phyloP scores from a whole-genome alignment of 495 filamentous ascomycete species.

The Podospora didyma region DNA sequence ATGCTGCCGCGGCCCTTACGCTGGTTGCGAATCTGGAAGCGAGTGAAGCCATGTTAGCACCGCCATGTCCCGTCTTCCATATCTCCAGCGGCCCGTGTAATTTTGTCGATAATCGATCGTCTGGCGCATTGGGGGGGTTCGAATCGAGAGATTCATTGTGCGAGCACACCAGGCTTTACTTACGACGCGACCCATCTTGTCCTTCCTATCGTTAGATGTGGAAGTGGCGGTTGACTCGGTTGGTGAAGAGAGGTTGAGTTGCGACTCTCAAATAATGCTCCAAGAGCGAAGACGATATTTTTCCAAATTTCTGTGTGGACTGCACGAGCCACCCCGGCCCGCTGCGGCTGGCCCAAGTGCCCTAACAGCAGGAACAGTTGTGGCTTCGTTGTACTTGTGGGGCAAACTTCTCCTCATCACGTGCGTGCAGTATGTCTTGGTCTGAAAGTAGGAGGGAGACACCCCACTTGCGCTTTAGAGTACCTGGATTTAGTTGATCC shows the following conservation, averaged over 20 bases:
- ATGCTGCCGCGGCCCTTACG: slow-evolving; percentile 97
- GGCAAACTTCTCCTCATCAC: not conserved
- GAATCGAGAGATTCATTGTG: slow-evolving; percentile 8
- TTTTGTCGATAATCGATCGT: slow-evolving; percentile 7
- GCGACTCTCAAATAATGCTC: slow-evolving; percentile 25
- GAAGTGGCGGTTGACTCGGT: slow-evolving; percentile 30
- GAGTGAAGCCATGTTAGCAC: slow-evolving; percentile 28
- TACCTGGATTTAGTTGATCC: too few relatives aligned
- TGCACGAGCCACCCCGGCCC: slow-evolving; percentile 22
- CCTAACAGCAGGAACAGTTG: slow-evolving; percentile 27
- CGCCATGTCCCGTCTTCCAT: not conserved
- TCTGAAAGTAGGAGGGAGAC: too few relatives aligned
- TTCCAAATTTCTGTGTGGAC: slow-evolving; percentile 38
- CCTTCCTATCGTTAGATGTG: slow-evolving; percentile 31
- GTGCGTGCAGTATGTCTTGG: too few relatives aligned
- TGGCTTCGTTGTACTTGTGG: slow-evolving; percentile 4
- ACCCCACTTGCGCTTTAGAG: too few relatives aligned
- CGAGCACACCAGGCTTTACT: slow-evolving; percentile 24
- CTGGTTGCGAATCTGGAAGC: slow-evolving; percentile 79
- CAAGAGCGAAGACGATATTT: slow-evolving; percentile 30
- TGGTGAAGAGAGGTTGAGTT: slow-evolving; percentile 26
- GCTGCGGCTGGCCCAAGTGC: slow-evolving; percentile 22
- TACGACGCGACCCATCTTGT: slow-evolving; percentile 52
- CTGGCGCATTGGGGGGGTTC: slow-evolving; percentile 12
- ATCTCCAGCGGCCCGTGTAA: too few relatives aligned